Percentiles rank a stretch among this genome's conserved stretches.
phyloP scores from a whole-genome alignment of 2,329 filamentous ascomycete genomes.

The Botrytis aclada region DNA sequence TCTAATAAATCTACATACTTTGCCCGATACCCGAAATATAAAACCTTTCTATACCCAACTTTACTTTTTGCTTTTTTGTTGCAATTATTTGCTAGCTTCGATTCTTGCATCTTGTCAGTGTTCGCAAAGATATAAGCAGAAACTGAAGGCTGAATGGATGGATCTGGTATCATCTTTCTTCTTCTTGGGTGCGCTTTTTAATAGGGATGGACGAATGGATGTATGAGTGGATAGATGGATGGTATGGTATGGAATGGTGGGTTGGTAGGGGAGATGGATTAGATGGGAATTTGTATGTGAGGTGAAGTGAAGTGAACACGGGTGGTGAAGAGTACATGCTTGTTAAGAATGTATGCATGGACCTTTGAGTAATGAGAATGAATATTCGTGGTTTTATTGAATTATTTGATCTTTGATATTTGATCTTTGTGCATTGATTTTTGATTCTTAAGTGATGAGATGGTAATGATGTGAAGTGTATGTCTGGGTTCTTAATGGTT shows the following conservation, averaged over 20 bases:
- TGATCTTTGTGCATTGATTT: too few species aligned
- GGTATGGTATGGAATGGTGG: slow-evolving; percentile 9
- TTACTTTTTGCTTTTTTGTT: not conserved
- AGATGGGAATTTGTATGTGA: slow-evolving; percentile 10
- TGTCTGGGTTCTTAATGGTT: not conserved
- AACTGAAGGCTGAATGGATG: slow-evolving; percentile 14
- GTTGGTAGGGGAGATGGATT: not conserved
- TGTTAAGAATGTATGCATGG: not conserved
- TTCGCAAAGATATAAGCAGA: not conserved
- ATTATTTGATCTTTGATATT: not conserved
- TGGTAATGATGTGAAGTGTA: not conserved
- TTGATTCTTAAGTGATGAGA: not conserved
- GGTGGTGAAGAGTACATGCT: not conserved
- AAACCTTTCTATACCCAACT: slow-evolving; percentile 14
- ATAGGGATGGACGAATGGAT: slow-evolving; percentile 13
- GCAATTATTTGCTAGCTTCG: not conserved
- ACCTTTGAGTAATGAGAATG: slow-evolving; percentile 1
- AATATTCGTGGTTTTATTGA: not conserved
- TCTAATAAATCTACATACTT: not conserved
- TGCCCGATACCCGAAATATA: slow-evolving; percentile 8
- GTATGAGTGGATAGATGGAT: slow-evolving; percentile 11
- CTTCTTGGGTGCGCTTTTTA: not conserved
- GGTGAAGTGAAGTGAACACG: not conserved
- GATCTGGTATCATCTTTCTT: slow-evolving; percentile 14
- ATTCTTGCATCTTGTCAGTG: slow-evolving; percentile 7